Base-by-base conservation (phyloP, 2,329 filamentous ascomycete genomes). In the Arthrobotrys sphaeroides region DNA sequence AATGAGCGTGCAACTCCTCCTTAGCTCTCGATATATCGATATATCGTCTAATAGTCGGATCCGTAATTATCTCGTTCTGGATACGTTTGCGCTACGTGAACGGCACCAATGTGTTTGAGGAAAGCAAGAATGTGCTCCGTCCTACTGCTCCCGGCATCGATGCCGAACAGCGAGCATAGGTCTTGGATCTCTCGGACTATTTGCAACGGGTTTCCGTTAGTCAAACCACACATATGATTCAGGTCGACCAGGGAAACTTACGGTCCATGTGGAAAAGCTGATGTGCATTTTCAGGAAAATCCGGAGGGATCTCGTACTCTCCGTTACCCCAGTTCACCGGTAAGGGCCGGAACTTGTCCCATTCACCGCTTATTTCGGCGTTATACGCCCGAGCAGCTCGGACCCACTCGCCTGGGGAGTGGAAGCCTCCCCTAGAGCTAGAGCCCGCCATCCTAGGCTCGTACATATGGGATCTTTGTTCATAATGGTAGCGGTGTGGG, bases 161-260 rank as follows among this genome's bases (percentile, higher is more conserved):
- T 69, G 28, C 72, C 33, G 28, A 69, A 75, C 12, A 75, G 59
- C 10, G 72, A 75, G 31, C 72, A 75, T 51, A 75, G 38, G 33
- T 75, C 72, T 33, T 75, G 64, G 31, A 75, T 69, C 49, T 75
- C 72, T 24, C 72, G 72, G 65, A 45, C 72, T 75, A 33, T 47
- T 28, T 22, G 24, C 47, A 16, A 45, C 7, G 13, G 31, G 20
- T 10, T n/a, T 61, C 53, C 42, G 22, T 36, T 33, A 66, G 28
- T 22, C 13, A 55, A n/a, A 33, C 13, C 16, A 36, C 18, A n/a
- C n/a, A 7, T 26, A 20, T 24, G 5, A 12, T 36, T 33, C 16
- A 40, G 20, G 40, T 16, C 31, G 28, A 5, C 6, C 13, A 16
- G 10, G 47, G 10, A 10, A 40, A 69, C 72, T 65, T 49, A 75